Evolutionary conservation across 495 filamentous ascomycete species (phyloP), one percentile per base, ranked within the genome.

Genomic region (Neurospora tetraspora): DNA sequence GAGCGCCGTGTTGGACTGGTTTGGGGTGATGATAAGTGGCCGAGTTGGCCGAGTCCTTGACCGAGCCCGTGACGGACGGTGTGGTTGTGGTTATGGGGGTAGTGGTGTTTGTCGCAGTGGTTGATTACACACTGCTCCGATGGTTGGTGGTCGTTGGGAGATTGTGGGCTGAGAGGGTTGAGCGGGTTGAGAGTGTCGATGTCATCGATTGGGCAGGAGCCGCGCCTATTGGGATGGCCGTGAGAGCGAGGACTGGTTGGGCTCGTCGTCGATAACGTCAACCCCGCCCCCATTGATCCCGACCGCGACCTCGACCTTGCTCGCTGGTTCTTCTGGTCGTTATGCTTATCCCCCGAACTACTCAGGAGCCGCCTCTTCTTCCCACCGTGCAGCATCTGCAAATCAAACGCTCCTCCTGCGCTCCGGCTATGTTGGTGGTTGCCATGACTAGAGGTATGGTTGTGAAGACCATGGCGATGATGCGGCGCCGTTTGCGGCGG

Each of bases 241-340:
- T 61, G 53, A 31, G 53, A 61, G 23, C 2, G 45, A 53, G 20
- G 45, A 0, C 20, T 53, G 2, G 20, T 27, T 27, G 53, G 23
- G 0, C 12, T 61, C 0, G 23, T 61, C 0, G 53, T 34, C 0
- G 27, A 34, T 0, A 34, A 0, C 14, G 27, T 61, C 6, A 61
- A 34, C 0, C 27, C 27, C 11, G 27, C 53, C 0, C 27, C 7
- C 53, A 34, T 61, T 0, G 53, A 34, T 3, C 23, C 23, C 5
- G 53, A 61, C 7, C 27, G 23, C 5, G 53, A 31, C 14, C 53
- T 27, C 12, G 53, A 61, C 1, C 23, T 0, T 0, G 23, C 12
- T 4, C 23, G 53, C 53, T 61, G 27, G 27, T 34, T 59, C 47
- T 27, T 59, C 5, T 23, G 47, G 2, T 59, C 20, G 4, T 6